phyloP scores from a whole-genome alignment of 192 early-diverging fungal genomes.

The Gamsiella multidivaricata region DNA sequence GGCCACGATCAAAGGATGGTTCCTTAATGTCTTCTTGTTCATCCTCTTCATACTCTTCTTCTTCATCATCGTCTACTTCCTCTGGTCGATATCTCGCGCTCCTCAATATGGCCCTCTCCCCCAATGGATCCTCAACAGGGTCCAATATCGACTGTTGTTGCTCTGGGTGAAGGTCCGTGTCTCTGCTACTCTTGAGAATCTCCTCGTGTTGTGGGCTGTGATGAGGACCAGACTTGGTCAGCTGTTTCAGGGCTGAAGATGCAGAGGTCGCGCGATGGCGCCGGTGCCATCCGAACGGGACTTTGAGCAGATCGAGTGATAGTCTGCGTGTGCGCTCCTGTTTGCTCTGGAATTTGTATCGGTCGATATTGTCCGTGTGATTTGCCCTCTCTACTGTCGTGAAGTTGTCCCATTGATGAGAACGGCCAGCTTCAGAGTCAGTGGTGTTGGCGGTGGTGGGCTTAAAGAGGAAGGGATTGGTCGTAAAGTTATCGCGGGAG shows the following conservation, averaged over 20 bases:
- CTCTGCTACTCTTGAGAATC: background rate
- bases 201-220: background rate
- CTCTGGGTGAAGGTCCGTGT: background rate
- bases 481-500: background rate
- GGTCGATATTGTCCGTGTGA: background rate
- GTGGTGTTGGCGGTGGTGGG: background rate
- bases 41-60: background rate
- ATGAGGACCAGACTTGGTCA: background rate
- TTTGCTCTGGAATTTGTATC: background rate
- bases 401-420: no score
- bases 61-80: background rate
- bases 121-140: background rate
- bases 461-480: conserved; percentile 5
- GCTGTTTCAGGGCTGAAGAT: background rate
- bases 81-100: conserved; percentile 16
- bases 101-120: conserved; percentile 19
- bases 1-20: background rate
- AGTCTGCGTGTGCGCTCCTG: conserved; percentile 11
- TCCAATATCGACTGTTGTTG: background rate
- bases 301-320: conserved; percentile 37
- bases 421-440: no score
- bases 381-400: background rate
- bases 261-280: conserved; percentile 23
- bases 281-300: conserved; percentile 20
- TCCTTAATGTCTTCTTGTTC: background rate